These are phyloP conservation scores for Podosphaera aphanis DNA, from an alignment of 2,329 filamentous ascomycete genomes.

Conservation along the genomic window DNA sequence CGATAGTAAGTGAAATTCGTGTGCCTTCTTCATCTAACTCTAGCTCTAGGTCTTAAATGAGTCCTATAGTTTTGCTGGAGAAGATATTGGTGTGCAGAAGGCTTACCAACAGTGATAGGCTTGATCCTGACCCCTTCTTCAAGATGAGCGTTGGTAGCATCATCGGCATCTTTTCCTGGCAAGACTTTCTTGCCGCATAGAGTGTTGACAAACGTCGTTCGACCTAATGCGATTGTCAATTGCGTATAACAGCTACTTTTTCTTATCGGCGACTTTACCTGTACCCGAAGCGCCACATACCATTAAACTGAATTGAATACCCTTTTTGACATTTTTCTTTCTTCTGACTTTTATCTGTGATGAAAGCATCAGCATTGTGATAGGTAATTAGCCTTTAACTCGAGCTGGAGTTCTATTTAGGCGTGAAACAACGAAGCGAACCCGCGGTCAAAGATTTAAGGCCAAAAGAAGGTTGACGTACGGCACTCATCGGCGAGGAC, in stretches of 20 bases:
- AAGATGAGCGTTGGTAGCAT: constrained; percentile 65
- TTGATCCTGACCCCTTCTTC: constrained; percentile 98
- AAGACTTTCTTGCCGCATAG: constrained; percentile 90
- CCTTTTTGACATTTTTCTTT: constrained; percentile 90
- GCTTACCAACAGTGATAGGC: constrained; percentile 85
- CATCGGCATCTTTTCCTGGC: constrained; percentile 75
- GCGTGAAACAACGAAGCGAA: constrained; percentile 10
- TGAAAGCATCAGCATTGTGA: constrained; percentile 2
- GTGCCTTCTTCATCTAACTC: constrained; percentile 97
- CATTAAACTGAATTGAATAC: constrained; percentile 99
- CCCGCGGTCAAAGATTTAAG: constrained; percentile 12
- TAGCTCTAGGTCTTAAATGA: constrained; percentile 45
- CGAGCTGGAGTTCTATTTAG: too few species aligned
- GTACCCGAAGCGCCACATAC: constrained; percentile 97
- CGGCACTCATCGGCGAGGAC: constrained; percentile 29
- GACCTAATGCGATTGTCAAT: constrained; percentile 31
- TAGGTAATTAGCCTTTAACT: too few species aligned
- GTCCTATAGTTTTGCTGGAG: constrained; percentile 11
- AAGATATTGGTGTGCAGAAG: constrained; percentile 3
- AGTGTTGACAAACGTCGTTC: constrained; percentile 98
- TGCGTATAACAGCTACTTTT: neutral
- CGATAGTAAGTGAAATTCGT: constrained; percentile 90
- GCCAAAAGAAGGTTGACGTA: constrained; percentile 18
- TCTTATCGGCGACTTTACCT: constrained; percentile 33
- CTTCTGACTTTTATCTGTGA: constrained; percentile 79